A percentile compares a stretch with the other conserved stretches of the same genome.
phyloP scores from a whole-genome alignment of 2,329 filamentous ascomycete species.

The Lachnum nothofagi region DNA sequence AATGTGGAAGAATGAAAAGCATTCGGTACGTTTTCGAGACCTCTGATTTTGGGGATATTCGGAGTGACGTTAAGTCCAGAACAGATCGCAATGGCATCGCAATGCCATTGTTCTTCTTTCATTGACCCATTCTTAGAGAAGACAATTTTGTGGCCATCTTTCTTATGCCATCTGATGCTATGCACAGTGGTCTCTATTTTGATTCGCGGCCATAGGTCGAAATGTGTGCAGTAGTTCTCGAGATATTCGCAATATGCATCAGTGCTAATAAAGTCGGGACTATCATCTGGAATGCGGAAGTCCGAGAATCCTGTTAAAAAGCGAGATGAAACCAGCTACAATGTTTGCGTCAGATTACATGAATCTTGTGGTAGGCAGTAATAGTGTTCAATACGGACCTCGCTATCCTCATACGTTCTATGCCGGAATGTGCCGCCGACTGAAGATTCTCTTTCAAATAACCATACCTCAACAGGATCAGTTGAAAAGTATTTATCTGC shows the following conservation, averaged over 20 bases:
- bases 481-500: constrained; percentile 36
- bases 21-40: constrained; percentile 34
- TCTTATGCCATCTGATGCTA: constrained; percentile 3
- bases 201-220: constrained; percentile 37
- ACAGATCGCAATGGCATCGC: constrained; percentile 42
- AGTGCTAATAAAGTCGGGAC: constrained; percentile 42
- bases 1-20: constrained; percentile 40
- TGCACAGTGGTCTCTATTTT: constrained; percentile 33
- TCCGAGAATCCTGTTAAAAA: constrained; percentile 48
- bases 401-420: neutral
- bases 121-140: neutral
- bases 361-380: too few relatives aligned
- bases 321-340: constrained; percentile 43
- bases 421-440: constrained; percentile 42
- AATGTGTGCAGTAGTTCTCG: constrained; percentile 37
- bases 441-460: constrained; percentile 41
- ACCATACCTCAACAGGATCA: constrained; percentile 35
- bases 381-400: too few relatives aligned
- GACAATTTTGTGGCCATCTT: constrained; percentile 12
- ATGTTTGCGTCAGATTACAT: too few relatives aligned
- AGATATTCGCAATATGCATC: constrained; percentile 41
- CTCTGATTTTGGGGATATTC: constrained; percentile 34
- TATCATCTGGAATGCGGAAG: constrained; percentile 39
- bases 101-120: constrained; percentile 23
- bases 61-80: constrained; percentile 39